Conservation (phyloP, 2,329 filamentous ascomycete species). For the Cercospora berteroae region DNA sequence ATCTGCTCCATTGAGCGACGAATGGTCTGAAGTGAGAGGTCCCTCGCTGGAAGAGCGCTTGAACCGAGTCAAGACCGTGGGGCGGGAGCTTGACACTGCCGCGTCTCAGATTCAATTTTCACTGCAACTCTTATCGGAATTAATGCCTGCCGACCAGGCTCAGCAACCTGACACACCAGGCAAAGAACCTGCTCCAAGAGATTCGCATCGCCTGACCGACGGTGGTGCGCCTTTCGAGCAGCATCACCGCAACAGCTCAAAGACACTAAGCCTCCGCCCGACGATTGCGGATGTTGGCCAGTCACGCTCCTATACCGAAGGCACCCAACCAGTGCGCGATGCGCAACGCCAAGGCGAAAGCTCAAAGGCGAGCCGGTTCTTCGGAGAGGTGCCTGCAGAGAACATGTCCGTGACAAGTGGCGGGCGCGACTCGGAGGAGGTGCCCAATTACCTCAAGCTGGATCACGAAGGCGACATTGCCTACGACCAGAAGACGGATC, state of each 20-base stretch:
- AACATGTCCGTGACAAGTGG: slow-evolving; percentile 34
- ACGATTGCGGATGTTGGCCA: slow-evolving; percentile 55
- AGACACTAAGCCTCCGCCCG: slow-evolving; percentile 47
- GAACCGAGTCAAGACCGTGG: slow-evolving; percentile 73
- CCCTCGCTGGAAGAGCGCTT: slow-evolving; percentile 85
- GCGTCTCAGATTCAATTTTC: slow-evolving; percentile 86
- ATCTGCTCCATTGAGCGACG: slow-evolving; percentile 86
- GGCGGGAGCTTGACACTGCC: slow-evolving; percentile 78
- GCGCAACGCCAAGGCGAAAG: slow-evolving; percentile 39
- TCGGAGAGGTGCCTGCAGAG: slow-evolving; percentile 50
- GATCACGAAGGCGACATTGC: slow-evolving; percentile 87
- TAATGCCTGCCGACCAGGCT: slow-evolving; percentile 59
- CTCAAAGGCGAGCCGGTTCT: slow-evolving; percentile 52
- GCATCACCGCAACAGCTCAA: slow-evolving; percentile 32
- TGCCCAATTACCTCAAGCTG: slow-evolving; percentile 77
- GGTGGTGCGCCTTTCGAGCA: slow-evolving; percentile 34
- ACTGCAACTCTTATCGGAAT: slow-evolving; percentile 80
- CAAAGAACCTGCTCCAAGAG: slow-evolving; percentile 6
- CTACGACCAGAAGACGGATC: slow-evolving; percentile 78
- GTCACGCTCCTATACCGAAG: slow-evolving; percentile 67
- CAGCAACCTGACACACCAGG: slow-evolving; percentile 29
- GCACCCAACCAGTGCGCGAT: slow-evolving; percentile 32
- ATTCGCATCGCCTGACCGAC: slow-evolving; percentile 39
- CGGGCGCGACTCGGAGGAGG: slow-evolving; percentile 65
- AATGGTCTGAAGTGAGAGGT: slow-evolving; percentile 91